Evolutionary conservation across 257 asterid genomes (phyloP).

Genomic region (Solanum ahanhuiri): DNA sequence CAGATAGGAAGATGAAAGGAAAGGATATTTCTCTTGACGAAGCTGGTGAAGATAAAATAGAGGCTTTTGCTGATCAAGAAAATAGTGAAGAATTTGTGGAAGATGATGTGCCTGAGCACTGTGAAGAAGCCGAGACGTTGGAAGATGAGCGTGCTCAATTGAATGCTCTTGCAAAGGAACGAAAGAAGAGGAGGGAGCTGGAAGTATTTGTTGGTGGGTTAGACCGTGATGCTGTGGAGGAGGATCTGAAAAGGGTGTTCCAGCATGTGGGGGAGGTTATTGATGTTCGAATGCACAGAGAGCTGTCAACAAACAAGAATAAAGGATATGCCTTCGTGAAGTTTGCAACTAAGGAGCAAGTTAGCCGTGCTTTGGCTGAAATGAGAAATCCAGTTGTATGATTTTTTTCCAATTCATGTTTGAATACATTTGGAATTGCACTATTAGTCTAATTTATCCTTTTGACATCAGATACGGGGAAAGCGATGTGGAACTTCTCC

Average conservation of each 20-base stretch:
- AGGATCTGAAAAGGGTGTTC: slow-evolving; percentile 45
- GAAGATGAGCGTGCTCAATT: slow-evolving; percentile 42
- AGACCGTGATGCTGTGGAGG: slow-evolving; percentile 50
- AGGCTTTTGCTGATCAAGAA: slow-evolving; percentile 39
- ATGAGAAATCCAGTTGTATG: slow-evolving; percentile 65
- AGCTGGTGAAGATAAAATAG: slow-evolving; percentile 35
- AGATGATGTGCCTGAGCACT: slow-evolving; percentile 23
- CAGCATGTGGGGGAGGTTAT: slow-evolving; percentile 49
- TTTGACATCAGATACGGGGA: slow-evolving; percentile 40
- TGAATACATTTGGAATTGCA: neutral
- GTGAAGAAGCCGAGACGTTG: slow-evolving; percentile 27
- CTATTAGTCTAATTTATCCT: neutral
- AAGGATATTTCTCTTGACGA: slow-evolving; percentile 29
- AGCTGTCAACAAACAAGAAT: slow-evolving; percentile 45
- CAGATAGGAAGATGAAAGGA: slow-evolving; percentile 21
- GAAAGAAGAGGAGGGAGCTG: slow-evolving; percentile 45
- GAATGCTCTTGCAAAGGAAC: slow-evolving; percentile 41
- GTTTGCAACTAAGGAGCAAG: slow-evolving; percentile 56
- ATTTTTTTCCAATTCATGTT: neutral
- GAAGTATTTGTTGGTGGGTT: slow-evolving; percentile 65
- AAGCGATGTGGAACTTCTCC: slow-evolving; percentile 56
- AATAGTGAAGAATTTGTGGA: slow-evolving; percentile 27
- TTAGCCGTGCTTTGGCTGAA: slow-evolving; percentile 40
- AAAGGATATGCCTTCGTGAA: slow-evolving; percentile 59
- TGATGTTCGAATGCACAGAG: slow-evolving; percentile 45